These are phyloP conservation scores for Apiotrichum porosum DNA, from an alignment of 1,284 basidiomycete genomes.

Conservation along the genomic window DNA sequence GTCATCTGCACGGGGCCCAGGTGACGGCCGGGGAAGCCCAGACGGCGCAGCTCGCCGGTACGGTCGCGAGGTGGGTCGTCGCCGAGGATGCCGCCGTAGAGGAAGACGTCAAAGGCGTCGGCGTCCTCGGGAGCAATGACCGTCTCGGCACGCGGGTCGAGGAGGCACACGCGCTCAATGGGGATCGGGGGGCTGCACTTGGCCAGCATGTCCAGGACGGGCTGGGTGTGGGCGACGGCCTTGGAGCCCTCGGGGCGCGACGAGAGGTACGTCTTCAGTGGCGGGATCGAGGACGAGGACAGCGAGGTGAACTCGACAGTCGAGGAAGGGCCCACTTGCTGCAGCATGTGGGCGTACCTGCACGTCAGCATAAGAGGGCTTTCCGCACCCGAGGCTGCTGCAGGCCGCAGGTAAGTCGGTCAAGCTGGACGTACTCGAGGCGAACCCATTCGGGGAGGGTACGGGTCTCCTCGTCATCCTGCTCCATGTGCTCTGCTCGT, in stretches of 20 bases:
- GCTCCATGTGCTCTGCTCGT: constrained; percentile 83
- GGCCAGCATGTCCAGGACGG: constrained; percentile 64
- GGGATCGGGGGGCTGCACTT: constrained; percentile 49
- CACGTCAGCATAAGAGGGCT: constrained; percentile 23
- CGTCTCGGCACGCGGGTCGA: constrained; percentile 76
- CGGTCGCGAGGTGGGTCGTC: constrained; percentile 49
- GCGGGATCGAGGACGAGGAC: constrained; percentile 61
- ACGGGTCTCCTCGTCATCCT: constrained; percentile 70
- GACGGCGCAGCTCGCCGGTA: constrained; percentile 75
- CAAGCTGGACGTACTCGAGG: constrained; percentile 62
- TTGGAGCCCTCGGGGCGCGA: constrained; percentile 39
- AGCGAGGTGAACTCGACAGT: constrained; percentile 79
- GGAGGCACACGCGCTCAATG: constrained; percentile 67
- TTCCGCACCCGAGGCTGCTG: constrained; percentile 29
- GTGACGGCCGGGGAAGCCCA: constrained; percentile 81
- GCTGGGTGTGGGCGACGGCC: constrained; percentile 58
- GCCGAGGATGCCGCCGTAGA: constrained; percentile 63
- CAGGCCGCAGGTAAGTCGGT: no score
- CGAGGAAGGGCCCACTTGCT: constrained; percentile 62
- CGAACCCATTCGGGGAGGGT: constrained; percentile 76
- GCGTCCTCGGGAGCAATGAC: constrained; percentile 69
- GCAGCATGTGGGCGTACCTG: constrained; percentile 64
- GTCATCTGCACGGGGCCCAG: constrained; percentile 92
- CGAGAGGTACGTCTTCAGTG: constrained; percentile 54
- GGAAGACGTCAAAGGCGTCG: constrained; percentile 70